Evolutionary conservation across 2,329 filamentous ascomycete genomes (phyloP).

Genomic region (Dothiorella sarmentorum): DNA sequence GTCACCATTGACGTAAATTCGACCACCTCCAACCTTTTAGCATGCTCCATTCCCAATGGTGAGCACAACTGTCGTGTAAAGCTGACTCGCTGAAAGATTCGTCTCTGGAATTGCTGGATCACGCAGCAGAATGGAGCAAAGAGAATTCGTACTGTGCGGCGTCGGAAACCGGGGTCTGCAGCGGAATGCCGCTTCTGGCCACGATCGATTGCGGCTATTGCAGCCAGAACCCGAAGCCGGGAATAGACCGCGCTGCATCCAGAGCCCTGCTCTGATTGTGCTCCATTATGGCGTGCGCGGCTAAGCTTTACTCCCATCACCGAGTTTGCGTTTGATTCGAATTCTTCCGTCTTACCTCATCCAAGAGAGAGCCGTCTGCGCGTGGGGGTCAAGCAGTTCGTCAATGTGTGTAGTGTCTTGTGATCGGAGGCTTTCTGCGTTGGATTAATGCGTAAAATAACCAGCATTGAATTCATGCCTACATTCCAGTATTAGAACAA

Average conservation of each 20-base stretch:
- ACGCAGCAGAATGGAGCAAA: background rate
- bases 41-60: too few species aligned
- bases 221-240: conserved; percentile 3
- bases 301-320: background rate
- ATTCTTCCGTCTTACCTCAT: too few species aligned
- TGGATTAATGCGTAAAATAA: too few species aligned
- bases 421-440: background rate
- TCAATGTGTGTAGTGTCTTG: background rate
- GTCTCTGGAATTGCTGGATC: too few species aligned
- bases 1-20: background rate
- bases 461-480: too few species aligned
- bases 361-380: background rate
- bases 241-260: background rate
- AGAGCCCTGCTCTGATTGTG: background rate
- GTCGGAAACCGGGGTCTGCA: background rate
- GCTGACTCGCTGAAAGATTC: background rate
- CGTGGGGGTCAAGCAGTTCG: background rate
- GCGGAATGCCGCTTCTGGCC: background rate
- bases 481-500: too few species aligned
- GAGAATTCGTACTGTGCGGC: background rate
- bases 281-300: conserved; percentile 12
- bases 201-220: conserved; percentile 4
- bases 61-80: background rate
- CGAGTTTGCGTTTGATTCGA: too few species aligned
- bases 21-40: background rate